Percentiles rank a stretch among this genome's conserved stretches.
These are phyloP conservation scores for Cladophialophora chaetospira DNA, from an alignment of 2,329 filamentous ascomycete genomes.

Conservation along the genomic window DNA sequence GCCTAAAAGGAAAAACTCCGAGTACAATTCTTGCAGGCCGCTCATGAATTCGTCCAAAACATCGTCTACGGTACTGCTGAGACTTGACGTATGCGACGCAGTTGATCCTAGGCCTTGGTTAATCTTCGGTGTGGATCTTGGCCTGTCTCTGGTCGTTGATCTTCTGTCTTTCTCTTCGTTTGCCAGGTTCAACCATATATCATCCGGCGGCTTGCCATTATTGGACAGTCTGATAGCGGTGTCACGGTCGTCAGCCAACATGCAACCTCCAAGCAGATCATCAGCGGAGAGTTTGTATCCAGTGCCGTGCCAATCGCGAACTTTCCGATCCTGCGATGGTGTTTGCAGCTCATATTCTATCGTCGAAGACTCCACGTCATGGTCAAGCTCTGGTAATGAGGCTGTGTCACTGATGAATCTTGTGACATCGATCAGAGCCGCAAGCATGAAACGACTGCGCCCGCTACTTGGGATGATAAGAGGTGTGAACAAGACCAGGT, in stretches of 20 bases:
- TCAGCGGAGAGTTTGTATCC: conserved; percentile 29
- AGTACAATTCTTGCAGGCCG: conserved; percentile 34
- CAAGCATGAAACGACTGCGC: conserved; percentile 32
- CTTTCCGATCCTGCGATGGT: conserved; percentile 8
- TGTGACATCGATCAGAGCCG: conserved; percentile 36
- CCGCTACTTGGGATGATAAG: conserved; percentile 32
- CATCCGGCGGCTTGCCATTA: conserved; percentile 17
- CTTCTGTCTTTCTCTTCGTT: conserved; percentile 26
- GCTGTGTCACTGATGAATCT: conserved; percentile 35
- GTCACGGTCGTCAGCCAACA: conserved; percentile 24
- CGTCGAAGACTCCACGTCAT: conserved; percentile 17
- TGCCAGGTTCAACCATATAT: conserved; percentile 34
- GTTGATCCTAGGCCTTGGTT: conserved; percentile 11
- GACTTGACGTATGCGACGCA: conserved; percentile 13
- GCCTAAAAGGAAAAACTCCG: conserved; percentile 36
- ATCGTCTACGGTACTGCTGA: conserved; percentile 27
- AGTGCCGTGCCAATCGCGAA: conserved; percentile 9
- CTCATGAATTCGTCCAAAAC: conserved; percentile 33
- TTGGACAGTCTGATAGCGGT: neutral
- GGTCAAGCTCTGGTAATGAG: conserved; percentile 31
- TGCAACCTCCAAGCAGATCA: conserved; percentile 31
- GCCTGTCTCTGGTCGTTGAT: conserved; percentile 11
- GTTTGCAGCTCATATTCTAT: conserved; percentile 19
- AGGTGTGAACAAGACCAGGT: conserved; percentile 35
- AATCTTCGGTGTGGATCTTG: conserved; percentile 16